A percentile compares a stretch with the other conserved stretches of the same genome.
phyloP scores from a whole-genome alignment of 805 yeast genomes.

The Wickerhamiella nectarea region DNA sequence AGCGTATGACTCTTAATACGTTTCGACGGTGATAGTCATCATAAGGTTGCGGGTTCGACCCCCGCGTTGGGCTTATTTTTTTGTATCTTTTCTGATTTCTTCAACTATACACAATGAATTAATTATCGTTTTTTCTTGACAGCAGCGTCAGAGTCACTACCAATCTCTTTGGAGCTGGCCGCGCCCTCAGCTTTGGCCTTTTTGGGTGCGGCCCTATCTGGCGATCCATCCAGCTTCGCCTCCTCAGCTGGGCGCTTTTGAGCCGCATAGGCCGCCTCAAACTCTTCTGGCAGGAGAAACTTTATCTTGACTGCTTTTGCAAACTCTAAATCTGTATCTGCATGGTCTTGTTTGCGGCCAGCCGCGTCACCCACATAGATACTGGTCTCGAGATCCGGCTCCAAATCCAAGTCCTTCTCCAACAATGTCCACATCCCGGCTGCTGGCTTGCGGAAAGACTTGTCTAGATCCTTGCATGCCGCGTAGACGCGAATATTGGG shows the following conservation, averaged over 20 bases:
- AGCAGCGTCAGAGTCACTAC: too few species aligned
- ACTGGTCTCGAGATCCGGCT: conserved; percentile 33
- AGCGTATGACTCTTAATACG: background rate
- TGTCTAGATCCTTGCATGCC: conserved; percentile 21
- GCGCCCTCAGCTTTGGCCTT: too few species aligned
- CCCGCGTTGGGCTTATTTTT: background rate
- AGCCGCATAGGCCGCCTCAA: background rate
- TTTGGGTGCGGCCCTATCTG: too few species aligned
- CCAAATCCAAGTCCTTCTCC: conserved; percentile 27
- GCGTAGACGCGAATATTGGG: conserved; percentile 22
- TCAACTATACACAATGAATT: too few species aligned
- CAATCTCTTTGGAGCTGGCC: too few species aligned
- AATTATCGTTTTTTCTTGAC: too few species aligned
- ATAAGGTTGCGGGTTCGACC: background rate
- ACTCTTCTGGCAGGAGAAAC: conserved; percentile 63
- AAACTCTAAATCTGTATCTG: conserved; percentile 63
- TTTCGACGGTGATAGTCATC: background rate
- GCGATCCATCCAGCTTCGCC: too few species aligned
- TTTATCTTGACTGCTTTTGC: conserved; percentile 42
- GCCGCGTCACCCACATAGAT: conserved; percentile 95
- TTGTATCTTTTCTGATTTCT: too few species aligned
- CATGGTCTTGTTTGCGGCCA: conserved; percentile 64
- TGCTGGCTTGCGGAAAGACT: conserved; percentile 45
- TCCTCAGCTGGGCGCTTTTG: too few species aligned
- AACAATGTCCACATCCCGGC: conserved; percentile 64